phyloP scores from a whole-genome alignment of 306 rosid genomes.

The Spatholobus suberectus region DNA sequence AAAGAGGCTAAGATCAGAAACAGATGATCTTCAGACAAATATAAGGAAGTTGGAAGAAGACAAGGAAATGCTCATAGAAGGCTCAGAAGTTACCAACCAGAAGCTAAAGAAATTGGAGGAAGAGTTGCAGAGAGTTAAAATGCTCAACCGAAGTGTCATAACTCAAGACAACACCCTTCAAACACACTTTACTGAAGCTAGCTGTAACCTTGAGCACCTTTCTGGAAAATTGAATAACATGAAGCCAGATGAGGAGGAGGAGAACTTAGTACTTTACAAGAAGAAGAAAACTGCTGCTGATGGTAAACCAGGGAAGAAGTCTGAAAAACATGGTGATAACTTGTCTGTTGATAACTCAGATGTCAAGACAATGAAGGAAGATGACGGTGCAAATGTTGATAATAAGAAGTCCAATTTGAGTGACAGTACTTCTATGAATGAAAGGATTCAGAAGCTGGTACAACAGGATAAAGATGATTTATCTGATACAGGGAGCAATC shows the following conservation, averaged over 20 bases:
- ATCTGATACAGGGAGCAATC: slow-evolving; percentile 37
- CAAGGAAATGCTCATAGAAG: slow-evolving; percentile 63
- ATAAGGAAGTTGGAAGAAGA: slow-evolving; percentile 69
- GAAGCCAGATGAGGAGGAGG: slow-evolving; percentile 60
- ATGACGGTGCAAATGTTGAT: slow-evolving; percentile 27
- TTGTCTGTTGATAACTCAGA: slow-evolving; percentile 24
- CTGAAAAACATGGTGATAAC: slow-evolving; percentile 23
- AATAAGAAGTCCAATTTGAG: slow-evolving; percentile 34
- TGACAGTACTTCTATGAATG: slow-evolving; percentile 2
- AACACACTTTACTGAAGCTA: slow-evolving; percentile 72
- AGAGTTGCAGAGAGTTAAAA: slow-evolving; percentile 59
- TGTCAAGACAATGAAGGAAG: slow-evolving; percentile 15
- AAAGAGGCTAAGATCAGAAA: slow-evolving; percentile 63
- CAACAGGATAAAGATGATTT: slow-evolving; percentile 47
- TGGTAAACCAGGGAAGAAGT: slow-evolving; percentile 34
- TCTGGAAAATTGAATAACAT: slow-evolving; percentile 58
- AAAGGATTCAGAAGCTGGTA: slow-evolving; percentile 35
- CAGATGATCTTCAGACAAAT: slow-evolving; percentile 62
- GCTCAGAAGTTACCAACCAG: slow-evolving; percentile 56
- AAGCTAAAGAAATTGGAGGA: slow-evolving; percentile 74
- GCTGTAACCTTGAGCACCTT: slow-evolving; percentile 68
- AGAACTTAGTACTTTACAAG: slow-evolving; percentile 41
- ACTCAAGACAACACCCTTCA: slow-evolving; percentile 56
- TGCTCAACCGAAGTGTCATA: slow-evolving; percentile 56
- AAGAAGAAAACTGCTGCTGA: slow-evolving; percentile 37